Base-by-base conservation (phyloP, 805 yeast species). In the Suhomyces xylopsoci region DNA sequence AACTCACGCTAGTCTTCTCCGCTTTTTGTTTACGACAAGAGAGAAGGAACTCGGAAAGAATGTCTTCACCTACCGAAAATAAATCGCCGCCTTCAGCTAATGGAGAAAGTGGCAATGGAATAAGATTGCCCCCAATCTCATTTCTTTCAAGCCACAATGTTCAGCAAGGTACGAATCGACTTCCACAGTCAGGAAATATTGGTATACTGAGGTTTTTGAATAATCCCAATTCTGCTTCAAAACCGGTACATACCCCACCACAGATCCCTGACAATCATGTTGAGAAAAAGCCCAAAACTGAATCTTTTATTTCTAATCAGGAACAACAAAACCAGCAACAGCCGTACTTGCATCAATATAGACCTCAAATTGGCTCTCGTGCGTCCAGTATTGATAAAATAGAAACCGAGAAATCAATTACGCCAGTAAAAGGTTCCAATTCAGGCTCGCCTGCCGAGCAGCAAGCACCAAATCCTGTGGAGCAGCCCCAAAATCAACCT, bases 51-150 rank as follows among this genome's bases (percentile, higher is more conserved):
- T 12, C 42, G 36, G 17, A 45, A n/a, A 25, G n/a, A 28, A 52
- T 52, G 55, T 47, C 53, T 10, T 38, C 55, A 14, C 45, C 53
- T 4, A 17, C 44, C 30, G 53, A 52, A 26, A 24, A 36, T 22
- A n/a, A 15, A 10, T 42, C 53, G 7, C 46, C 44, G 30, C 8
- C 48, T 12, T 24, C 51, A 12, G n/a, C 10, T 19, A 19, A n/a
- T 17, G 49, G 43, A 20, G 17, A 10, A 7, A 41, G 47, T 14
- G 53, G 55, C 19, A 48, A 49, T 12, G 61, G 61, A 10, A 60
- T 64, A 32, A 55, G 63, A 40, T 60, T 64, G 40, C 68, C 68
- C 20, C 66, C 68, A 10, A 69, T 70, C 12, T 63, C 70, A 22
- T 68, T 68, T 48, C 55, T 69, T 46, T 64, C 71, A 3, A 57